Conservation (phyloP, 257 asterid genomes). For the Anisodus tanguticus region DNA sequence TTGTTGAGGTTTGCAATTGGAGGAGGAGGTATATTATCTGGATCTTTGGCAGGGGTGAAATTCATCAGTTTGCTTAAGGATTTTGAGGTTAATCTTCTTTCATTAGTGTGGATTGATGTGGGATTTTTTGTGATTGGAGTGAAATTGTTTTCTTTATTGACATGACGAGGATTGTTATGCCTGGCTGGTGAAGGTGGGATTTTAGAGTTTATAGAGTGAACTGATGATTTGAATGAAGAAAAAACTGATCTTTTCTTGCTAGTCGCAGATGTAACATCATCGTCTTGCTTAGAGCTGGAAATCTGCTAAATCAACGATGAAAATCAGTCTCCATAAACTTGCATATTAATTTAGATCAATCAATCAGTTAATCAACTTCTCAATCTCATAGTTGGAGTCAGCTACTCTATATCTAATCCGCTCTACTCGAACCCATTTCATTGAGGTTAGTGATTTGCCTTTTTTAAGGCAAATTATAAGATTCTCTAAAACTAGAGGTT, state of each 20-base stretch:
- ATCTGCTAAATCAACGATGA: constrained; percentile 33
- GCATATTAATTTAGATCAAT: neutral
- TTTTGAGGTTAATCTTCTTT: constrained; percentile 53
- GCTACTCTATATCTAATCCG: neutral
- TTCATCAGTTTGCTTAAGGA: constrained; percentile 52
- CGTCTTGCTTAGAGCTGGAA: constrained; percentile 42
- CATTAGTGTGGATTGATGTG: constrained; percentile 4
- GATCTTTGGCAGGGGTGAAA: constrained; percentile 54
- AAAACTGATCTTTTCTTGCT: constrained; percentile 59
- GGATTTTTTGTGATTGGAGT: constrained; percentile 35
- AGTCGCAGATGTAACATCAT: constrained; percentile 43
- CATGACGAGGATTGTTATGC: constrained; percentile 46
- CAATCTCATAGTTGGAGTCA: too few relatives aligned
- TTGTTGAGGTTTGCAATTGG: constrained; percentile 30
- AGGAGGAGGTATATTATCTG: constrained; percentile 44
- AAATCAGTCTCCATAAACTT: neutral
- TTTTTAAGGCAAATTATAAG: neutral
- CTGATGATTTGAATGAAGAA: constrained; percentile 55
- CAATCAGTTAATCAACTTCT: too few relatives aligned
- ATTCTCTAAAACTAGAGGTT: neutral
- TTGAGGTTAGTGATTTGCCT: neutral
- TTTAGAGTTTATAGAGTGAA: constrained; percentile 46
- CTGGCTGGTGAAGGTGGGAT: constrained; percentile 54
- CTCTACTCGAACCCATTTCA: neutral
- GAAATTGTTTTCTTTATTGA: constrained; percentile 51